phyloP scores from a whole-genome alignment of 345 rosid species.

The Eucalyptus marginata region DNA sequence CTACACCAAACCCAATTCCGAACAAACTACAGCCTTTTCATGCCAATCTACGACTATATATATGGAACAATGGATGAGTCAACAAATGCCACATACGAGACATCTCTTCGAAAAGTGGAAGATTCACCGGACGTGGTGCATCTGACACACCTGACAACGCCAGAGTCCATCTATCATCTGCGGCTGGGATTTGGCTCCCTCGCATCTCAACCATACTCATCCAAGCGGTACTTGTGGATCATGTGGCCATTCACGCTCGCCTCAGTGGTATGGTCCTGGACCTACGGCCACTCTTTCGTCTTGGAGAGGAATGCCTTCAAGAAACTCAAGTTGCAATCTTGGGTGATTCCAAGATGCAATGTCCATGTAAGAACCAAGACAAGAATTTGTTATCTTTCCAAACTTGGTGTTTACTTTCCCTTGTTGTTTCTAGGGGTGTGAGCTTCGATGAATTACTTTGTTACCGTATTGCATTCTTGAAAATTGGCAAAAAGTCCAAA shows the following conservation, averaged over 20 bases:
- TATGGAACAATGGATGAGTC: constrained; percentile 35
- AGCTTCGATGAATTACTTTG: not conserved
- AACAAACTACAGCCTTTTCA: constrained; percentile 52
- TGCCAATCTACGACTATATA: constrained; percentile 53
- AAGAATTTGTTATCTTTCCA: not conserved
- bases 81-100: constrained; percentile 18
- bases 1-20: constrained; percentile 58
- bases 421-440: not conserved
- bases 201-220: constrained; percentile 18
- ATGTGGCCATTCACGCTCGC: constrained; percentile 25
- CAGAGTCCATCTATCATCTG: constrained; percentile 24
- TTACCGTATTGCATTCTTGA: no score
- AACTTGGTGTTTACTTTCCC: not conserved
- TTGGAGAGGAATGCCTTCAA: constrained; percentile 14
- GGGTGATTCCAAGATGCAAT: constrained; percentile 30
- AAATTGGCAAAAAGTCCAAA: not conserved
- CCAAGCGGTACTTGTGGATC: constrained; percentile 2
- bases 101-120: constrained; percentile 6
- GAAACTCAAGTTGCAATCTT: constrained; percentile 19
- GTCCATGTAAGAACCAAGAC: constrained; percentile 9
- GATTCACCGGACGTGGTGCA: constrained; percentile 22
- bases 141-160: constrained; percentile 30
- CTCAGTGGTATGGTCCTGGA: constrained; percentile 2
- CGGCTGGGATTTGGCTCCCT: constrained; percentile 25
- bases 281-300: constrained; percentile 7